Evolutionary conservation across 2,329 filamentous ascomycete genomes (phyloP).

Genomic region (Beauveria rudraprayagi): DNA sequence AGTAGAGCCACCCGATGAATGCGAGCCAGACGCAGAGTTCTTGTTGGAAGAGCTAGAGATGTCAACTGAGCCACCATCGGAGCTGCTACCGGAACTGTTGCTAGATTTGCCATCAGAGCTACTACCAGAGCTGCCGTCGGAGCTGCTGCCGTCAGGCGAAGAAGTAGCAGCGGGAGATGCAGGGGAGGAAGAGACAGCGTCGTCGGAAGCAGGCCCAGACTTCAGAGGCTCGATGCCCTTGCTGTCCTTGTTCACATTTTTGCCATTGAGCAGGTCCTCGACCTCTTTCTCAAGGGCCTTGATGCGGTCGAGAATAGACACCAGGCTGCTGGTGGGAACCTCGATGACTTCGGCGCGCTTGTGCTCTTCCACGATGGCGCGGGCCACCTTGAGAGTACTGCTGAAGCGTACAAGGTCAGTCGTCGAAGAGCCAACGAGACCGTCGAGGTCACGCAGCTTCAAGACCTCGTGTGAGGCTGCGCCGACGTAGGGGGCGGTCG

Average conservation of each 20-base stretch:
- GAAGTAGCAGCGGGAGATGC: neutral
- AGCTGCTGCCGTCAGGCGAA: neutral
- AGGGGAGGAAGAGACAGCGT: neutral
- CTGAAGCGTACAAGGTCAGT: slow-evolving; percentile 13
- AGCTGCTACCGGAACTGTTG: neutral
- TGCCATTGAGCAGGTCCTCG: slow-evolving; percentile 17
- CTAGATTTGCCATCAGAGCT: neutral
- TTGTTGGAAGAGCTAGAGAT: neutral
- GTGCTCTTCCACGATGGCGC: slow-evolving; percentile 20
- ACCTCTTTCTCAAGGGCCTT: slow-evolving; percentile 22
- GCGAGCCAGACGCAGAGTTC: neutral
- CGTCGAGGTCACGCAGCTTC: neutral
- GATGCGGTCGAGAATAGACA: slow-evolving; percentile 22
- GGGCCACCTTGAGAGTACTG: slow-evolving; percentile 14
- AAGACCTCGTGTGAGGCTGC: neutral
- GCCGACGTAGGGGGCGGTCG: neutral
- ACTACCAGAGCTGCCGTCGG: neutral
- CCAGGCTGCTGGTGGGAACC: slow-evolving; percentile 18
- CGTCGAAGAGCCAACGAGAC: slow-evolving; percentile 11
- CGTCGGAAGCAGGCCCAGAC: neutral
- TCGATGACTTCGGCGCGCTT: slow-evolving; percentile 18
- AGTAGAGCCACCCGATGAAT: neutral
- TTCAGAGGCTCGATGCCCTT: neutral
- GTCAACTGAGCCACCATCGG: neutral
- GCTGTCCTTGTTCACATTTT: neutral